Conservation (phyloP, 1,284 basidiomycete genomes). For the Marasmius tenuissimus region DNA sequence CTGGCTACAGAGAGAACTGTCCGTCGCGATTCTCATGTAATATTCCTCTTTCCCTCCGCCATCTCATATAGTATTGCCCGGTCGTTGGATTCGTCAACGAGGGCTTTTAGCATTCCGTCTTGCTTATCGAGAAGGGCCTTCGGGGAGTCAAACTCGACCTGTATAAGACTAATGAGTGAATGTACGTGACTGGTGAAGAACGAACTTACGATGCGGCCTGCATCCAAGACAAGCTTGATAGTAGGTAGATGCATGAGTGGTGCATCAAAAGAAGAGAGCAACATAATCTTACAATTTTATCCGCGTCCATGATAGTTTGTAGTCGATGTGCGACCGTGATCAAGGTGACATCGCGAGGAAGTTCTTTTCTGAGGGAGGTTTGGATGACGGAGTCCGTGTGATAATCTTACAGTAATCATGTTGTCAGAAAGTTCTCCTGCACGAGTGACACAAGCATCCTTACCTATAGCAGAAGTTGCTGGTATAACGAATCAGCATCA, state of each 20-base stretch:
- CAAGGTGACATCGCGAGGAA: conserved; percentile 56
- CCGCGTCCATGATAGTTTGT: conserved; percentile 70
- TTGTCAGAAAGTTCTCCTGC: background rate
- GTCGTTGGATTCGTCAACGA: conserved; percentile 46
- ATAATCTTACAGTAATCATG: conserved; percentile 42
- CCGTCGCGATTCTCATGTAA: background rate
- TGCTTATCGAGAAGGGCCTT: conserved; percentile 45
- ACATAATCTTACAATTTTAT: conserved; percentile 33
- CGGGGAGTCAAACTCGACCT: conserved; percentile 50
- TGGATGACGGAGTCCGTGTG: conserved; percentile 63
- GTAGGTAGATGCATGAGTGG: conserved; percentile 30
- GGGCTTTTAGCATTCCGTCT: conserved; percentile 42
- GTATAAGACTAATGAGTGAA: background rate
- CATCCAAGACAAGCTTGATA: conserved; percentile 14
- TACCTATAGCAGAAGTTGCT: conserved; percentile 58
- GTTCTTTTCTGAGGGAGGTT: conserved; percentile 52
- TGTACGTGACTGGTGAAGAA: background rate
- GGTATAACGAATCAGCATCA: background rate
- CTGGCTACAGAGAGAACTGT: background rate
- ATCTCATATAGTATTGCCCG: conserved; percentile 30
- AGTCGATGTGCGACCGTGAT: conserved; percentile 71
- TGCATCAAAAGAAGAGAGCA: conserved; percentile 39
- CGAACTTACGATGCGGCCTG: conserved; percentile 14
- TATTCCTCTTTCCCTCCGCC: conserved; percentile 4
- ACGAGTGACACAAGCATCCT: conserved; percentile 3